Conservation (phyloP, 805 yeast genomes). For the Yarrowia sp. region DNA sequence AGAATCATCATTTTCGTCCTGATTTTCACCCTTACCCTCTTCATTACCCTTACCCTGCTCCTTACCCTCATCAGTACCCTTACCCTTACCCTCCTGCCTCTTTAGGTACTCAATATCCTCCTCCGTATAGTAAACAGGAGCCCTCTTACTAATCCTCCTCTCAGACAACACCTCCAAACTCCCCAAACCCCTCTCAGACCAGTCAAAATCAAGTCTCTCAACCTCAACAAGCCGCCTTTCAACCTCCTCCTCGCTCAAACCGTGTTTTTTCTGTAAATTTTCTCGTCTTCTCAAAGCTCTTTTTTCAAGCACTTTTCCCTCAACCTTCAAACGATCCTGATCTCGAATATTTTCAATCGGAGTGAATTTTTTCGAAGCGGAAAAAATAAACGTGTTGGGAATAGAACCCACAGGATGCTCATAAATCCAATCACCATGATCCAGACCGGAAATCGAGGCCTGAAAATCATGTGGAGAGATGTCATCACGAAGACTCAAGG, state of each 20-base stretch:
- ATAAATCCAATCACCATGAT: conserved; percentile 46
- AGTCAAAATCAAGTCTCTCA: background rate
- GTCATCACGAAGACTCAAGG: conserved; percentile 10
- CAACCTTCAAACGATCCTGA: background rate
- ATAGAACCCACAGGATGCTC: conserved; percentile 66
- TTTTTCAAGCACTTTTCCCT: background rate
- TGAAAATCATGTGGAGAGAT: conserved; percentile 2
- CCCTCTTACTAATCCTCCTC: background rate
- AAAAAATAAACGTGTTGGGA: conserved; percentile 65
- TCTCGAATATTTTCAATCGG: conserved; percentile 24
- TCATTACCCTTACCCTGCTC: background rate
- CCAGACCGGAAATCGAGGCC: background rate
- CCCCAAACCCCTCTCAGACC: background rate
- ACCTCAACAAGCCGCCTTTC: background rate
- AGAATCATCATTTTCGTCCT: background rate
- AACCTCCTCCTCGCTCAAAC: conserved; percentile 9
- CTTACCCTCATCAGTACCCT: background rate
- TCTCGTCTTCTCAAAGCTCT: background rate
- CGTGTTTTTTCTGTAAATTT: background rate
- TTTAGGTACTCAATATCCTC: background rate
- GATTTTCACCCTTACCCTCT: background rate
- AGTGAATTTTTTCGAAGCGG: conserved; percentile 42
- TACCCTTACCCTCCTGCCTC: background rate
- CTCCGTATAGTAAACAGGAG: background rate
- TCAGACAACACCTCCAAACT: conserved; percentile 1